phyloP scores from a whole-genome alignment of 2,329 filamentous ascomycete species.

The Sclerotinia borealis region DNA sequence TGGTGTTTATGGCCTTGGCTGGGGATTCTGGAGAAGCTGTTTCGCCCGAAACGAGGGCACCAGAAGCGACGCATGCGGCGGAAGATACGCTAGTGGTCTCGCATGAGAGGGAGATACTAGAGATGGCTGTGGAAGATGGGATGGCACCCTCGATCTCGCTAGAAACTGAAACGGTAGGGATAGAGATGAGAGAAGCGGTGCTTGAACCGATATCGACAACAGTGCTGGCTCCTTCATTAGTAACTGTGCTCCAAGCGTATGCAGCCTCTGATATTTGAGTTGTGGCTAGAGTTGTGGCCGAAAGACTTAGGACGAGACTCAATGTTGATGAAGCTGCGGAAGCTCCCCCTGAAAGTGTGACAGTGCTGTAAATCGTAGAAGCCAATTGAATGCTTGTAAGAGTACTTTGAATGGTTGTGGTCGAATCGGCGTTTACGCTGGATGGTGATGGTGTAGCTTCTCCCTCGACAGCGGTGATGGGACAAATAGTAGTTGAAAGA shows the following conservation, averaged over 20 bases:
- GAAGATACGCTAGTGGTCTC: not conserved
- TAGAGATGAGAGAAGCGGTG: not conserved
- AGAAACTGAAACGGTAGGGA: not conserved
- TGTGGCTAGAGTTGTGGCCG: not conserved
- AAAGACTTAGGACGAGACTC: not conserved
- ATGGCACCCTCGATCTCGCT: too few relatives aligned
- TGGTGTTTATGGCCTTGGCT: not conserved
- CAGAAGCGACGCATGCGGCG: not conserved
- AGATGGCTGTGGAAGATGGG: not conserved
- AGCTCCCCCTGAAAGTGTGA: not conserved
- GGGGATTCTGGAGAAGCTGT: not conserved
- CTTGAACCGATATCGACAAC: not conserved
- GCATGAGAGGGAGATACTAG: not conserved
- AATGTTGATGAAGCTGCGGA: not conserved
- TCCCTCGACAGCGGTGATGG: not conserved
- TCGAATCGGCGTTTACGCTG: not conserved
- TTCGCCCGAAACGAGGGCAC: not conserved
- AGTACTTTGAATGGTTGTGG: not conserved
- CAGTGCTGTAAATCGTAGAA: constrained; percentile 1
- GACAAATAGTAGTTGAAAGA: constrained; percentile 7
- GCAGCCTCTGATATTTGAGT: not conserved
- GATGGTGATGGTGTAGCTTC: not conserved
- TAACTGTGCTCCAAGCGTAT: constrained; percentile 3
- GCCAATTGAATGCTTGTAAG: not conserved
- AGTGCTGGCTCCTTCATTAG: not conserved